A percentile compares a stretch with the other conserved stretches of the same genome.
Conservation (phyloP, 371 early-diverging fungal genomes). For the Choanephora cucurbitarum region DNA sequence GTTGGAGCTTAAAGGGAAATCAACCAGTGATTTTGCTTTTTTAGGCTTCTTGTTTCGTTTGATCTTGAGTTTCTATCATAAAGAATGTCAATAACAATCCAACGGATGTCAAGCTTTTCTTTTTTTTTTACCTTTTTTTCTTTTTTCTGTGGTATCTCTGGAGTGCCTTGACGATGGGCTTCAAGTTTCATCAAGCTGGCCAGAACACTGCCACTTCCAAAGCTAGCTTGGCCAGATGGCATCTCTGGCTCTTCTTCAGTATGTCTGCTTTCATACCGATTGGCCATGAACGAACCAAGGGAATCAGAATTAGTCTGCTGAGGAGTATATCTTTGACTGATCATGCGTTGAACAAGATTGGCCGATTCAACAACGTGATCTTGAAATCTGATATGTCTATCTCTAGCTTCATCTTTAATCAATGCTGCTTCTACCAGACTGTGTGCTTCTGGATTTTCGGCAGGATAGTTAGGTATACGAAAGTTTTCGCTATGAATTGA, state of each 20-base stretch:
- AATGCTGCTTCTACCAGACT: constrained; percentile 46
- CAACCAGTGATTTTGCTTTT: constrained; percentile 5
- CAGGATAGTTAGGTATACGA: neutral
- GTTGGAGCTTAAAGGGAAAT: constrained; percentile 15
- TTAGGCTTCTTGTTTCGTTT: constrained; percentile 10
- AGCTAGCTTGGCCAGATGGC: neutral
- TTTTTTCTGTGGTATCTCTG: neutral
- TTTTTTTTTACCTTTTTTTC: constrained; percentile 13
- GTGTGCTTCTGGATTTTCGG: constrained; percentile 14
- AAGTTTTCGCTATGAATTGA: neutral
- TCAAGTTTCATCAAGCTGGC: constrained; percentile 48
- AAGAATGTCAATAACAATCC: neutral
- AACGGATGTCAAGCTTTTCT: neutral
- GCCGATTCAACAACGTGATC: constrained; percentile 51
- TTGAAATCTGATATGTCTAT: constrained; percentile 50
- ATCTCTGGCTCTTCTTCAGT: constrained; percentile 11
- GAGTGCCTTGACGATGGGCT: constrained; percentile 21
- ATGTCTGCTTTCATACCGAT: constrained; percentile 5
- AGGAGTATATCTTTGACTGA: constrained; percentile 20
- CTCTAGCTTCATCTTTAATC: constrained; percentile 42
- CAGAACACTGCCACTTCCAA: constrained; percentile 38
- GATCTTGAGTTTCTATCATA: neutral
- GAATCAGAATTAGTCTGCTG: constrained; percentile 1
- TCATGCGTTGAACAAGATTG: constrained; percentile 45
- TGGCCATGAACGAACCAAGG: constrained; percentile 6